Evolutionary conservation across 176 grass and related monocot species (phyloP).

Genomic region (Olyra latifolia): DNA sequence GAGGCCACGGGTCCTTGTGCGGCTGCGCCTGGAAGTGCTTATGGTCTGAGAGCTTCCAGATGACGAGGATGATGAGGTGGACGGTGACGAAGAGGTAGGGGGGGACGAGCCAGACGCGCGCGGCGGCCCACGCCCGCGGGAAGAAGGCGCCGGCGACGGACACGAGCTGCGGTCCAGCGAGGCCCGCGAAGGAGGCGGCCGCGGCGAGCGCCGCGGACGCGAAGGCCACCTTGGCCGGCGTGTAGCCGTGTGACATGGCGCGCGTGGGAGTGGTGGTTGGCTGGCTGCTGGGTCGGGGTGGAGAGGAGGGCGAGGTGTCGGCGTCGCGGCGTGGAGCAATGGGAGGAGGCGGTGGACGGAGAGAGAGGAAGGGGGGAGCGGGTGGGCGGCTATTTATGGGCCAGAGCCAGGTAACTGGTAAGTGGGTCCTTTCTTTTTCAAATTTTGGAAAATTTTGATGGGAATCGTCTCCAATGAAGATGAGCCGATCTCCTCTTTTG

Average conservation of each 20-base stretch:
- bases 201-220: constrained; percentile 30
- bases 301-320: constrained; percentile 17
- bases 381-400: constrained; percentile 40
- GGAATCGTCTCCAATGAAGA: too few species aligned
- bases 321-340: constrained; percentile 14
- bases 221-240: constrained; percentile 53
- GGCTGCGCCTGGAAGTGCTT: constrained; percentile 39
- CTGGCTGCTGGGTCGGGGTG: background rate
- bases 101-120: constrained; percentile 52
- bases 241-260: constrained; percentile 35
- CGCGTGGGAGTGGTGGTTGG: background rate
- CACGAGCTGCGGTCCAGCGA: constrained; percentile 42
- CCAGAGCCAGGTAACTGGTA: background rate
- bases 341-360: background rate
- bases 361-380: background rate
- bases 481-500: background rate
- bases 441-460: background rate
- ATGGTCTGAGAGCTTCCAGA: constrained; percentile 95
- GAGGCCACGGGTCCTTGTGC: constrained; percentile 24
- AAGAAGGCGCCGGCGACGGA: constrained; percentile 34
- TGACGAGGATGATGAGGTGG: constrained; percentile 93
- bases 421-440: background rate
- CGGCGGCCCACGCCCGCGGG: constrained; percentile 38
- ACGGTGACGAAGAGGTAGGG: constrained; percentile 87
- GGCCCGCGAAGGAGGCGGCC: constrained; percentile 19